Evolutionary conservation across 2,329 filamentous ascomycete species (phyloP), one percentile per base, ranked within the genome.

Genomic region (Fusarium subtropicale): DNA sequence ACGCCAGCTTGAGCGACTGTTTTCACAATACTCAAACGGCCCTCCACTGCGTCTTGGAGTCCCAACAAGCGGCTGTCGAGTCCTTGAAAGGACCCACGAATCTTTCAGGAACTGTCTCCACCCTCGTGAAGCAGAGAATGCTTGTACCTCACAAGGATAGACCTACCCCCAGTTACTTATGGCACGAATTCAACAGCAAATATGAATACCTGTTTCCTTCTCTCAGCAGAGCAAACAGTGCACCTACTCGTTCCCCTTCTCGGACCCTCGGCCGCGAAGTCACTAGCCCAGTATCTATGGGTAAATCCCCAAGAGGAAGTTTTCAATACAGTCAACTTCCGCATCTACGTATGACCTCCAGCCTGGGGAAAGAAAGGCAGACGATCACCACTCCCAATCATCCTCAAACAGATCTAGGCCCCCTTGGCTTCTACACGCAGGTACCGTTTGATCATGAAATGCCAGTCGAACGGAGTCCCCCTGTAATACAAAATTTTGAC

Each of bases 11-110:
- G 24, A 66, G 68, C 1, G n/a, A 31, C 18, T 64, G 66, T 7
- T 69, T 70, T 13, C 66, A 71, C 20, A 53, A 70, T 22, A 41
- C 46, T 3, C 24, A 28, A 3, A 22, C 22, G 1, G 55, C 55
- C 3, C 56, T 68, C 7, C 28, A 18, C 2, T 58, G 60, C 34
- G 57, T 68, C 11, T 15, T 28, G 1, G 22, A 46, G 10, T 57
- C 65, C 11, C 57, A 66, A 24, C 4, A 39, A 15, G 15, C 41
- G 10, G 67, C 66, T 1, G 3, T 63, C 0, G 12, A 28, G 5
- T 28, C 9, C 3, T 15, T 69, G 1, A 22, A 26, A 1, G 38
- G 22, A 3, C 48, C 34, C 1, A 56, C 24, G 1, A 34, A n/a
- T 11, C 42, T 69, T 0, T 68, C 66, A 1, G 45, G 42, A 6